Evolutionary conservation across 306 rosid species (phyloP), one percentile per base, ranked within the genome.

Genomic region (Vigna hirtella): DNA sequence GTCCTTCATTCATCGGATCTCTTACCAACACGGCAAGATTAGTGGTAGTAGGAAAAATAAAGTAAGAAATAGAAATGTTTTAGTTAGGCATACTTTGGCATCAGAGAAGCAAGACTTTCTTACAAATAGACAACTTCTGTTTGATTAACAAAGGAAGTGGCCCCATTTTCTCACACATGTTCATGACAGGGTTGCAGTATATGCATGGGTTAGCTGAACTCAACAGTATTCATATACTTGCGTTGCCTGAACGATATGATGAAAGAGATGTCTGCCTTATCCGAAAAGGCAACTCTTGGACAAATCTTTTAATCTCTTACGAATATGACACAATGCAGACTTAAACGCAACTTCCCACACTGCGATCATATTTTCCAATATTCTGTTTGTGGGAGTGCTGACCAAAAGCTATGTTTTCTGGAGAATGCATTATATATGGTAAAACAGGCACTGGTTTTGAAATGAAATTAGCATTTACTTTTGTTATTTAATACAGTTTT

Each of bases 181-280:
- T 73, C 79, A 75, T n/a, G 11, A 61, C 28, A 58, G 32, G 69
- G 73, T 53, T 53, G 38, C 10, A 34, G 12, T 30, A 11, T 40
- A 16, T 24, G 32, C 43, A 76, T 56, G 58, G 72, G 71, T 82
- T 70, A 77, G 89, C 74, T 12, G 7, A 38, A 70, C 49, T 12
- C 5, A 38, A 70, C 49, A 68, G 28, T 45, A 56, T 3, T 3
- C 18, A 9, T 26, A 43, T 26, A 43, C 43, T 66, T 67, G 49
- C 58, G 73, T 74, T 67, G 42, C 53, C 63, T 70, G 49, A 30
- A 18, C 71, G 74, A 77, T 77, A 16, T n/a, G 45, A 63, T 80
- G 77, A 85, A 79, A 80, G 74, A 42, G 86, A 81, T 50, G 78
- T 78, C n/a, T 77, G 83, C 78, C 88, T 84, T 86, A 81, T 81